phyloP scores from a whole-genome alignment of 192 early-diverging fungal species.

The Entophlyctis helioformis region DNA sequence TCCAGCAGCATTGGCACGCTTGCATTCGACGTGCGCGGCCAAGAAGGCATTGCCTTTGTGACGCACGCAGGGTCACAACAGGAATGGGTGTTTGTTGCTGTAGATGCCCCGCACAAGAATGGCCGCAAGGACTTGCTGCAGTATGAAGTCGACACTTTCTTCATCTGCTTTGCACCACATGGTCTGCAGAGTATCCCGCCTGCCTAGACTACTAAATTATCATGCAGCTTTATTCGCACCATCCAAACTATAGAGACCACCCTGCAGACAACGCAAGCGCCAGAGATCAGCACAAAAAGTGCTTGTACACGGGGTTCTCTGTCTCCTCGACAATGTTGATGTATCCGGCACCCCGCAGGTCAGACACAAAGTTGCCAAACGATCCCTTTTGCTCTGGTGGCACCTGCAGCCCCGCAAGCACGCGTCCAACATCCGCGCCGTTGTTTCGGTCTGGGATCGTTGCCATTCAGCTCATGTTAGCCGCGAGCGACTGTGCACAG shows the following conservation, averaged over 20 bases:
- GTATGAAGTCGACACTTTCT: slow-evolving; percentile 7
- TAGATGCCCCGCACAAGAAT: slow-evolving; percentile 16
- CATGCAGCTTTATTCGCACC: too few species aligned
- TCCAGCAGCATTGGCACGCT: background rate
- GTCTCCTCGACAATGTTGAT: slow-evolving; percentile 27
- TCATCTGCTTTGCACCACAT: slow-evolving; percentile 9
- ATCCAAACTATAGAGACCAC: background rate
- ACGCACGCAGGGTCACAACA: too few species aligned
- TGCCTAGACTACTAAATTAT: too few species aligned
- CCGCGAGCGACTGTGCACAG: too few species aligned
- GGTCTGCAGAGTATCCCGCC: too few species aligned
- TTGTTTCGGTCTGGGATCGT: slow-evolving; percentile 20
- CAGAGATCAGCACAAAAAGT: slow-evolving; percentile 29
- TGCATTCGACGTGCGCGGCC: slow-evolving; percentile 4
- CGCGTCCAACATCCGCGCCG: slow-evolving; percentile 24
- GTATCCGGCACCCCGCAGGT: slow-evolving; percentile 4
- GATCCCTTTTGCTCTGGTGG: background rate
- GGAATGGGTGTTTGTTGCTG: slow-evolving; percentile 10
- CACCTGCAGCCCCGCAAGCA: slow-evolving; percentile 33
- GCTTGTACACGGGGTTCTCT: slow-evolving; percentile 66
- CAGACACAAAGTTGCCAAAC: slow-evolving; percentile 3
- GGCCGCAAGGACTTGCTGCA: slow-evolving; percentile 7
- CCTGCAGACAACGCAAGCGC: background rate
- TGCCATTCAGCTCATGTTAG: too few species aligned
- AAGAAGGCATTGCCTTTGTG: slow-evolving; percentile 12